Evolutionary conservation across 2,329 filamentous ascomycete genomes (phyloP), one percentile per base, ranked within the genome.

Genomic region (Phialophora chinensis): DNA sequence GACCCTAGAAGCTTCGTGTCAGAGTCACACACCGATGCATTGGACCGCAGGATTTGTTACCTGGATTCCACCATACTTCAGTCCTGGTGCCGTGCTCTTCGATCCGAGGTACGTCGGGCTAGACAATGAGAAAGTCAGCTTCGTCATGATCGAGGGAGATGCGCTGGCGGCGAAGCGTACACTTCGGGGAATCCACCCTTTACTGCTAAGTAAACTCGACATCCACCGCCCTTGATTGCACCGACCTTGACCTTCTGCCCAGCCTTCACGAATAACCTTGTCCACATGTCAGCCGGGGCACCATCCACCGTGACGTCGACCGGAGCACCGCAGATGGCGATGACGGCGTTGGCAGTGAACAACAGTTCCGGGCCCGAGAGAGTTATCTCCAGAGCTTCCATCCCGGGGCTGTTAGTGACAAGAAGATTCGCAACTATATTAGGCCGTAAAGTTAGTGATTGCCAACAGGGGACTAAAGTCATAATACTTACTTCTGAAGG

Each of bases 301-400:
- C 79, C 83, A 66, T 88, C 85, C 0, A 89, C 73, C 1, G 75
- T 80, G 0, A 81, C 80, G 4, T 83, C 79, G 71, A 87, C 82
- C 0, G 80, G 74, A 2, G 86, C 84, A 52, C 87, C 87, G 50
- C 85, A 86, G 12, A 89, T 69, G 2, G 87, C 80, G 11, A 88
- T 78, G 1, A 87, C 75, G 1, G 86, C 86, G 17, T 82, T 75
- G 1, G 79, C 79, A 3, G 85, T 73, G 70, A 89, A 89, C 0
- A 77, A 77, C 25, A 90, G 73, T 31, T 87, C 85, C 0, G 87
- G 87, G 0, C 87, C 87, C 11, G 79, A 82, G 11, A 88, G 70
- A 0, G 87, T 88, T 20, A 88, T 85, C 69, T 90, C 87, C 0
- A 90, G 74, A 0, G 79, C 81, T 72, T 87, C 87, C 1, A 75